phyloP scores from a whole-genome alignment of 1,139 yeast genomes.

The Schwanniomyces etchellsii region DNA sequence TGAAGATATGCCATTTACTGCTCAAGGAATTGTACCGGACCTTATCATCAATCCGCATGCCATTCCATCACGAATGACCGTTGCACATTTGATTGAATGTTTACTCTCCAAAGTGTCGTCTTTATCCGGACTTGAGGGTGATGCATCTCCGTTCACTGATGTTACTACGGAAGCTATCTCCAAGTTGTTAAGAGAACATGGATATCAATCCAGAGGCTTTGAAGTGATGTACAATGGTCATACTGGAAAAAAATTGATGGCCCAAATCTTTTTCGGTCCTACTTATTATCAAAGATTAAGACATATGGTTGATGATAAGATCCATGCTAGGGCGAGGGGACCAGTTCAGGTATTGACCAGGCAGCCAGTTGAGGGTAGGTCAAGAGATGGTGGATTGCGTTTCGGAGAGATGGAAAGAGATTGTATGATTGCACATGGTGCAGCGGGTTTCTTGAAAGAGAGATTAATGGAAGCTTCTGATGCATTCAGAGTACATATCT shows the following conservation, averaged over 20 bases:
- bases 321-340: slow-evolving; percentile 99
- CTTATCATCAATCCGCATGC: slow-evolving; percentile 98
- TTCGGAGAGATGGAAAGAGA: slow-evolving; percentile 99
- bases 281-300: slow-evolving; percentile 97
- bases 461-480: slow-evolving; percentile 98
- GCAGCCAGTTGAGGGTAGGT: slow-evolving; percentile 99
- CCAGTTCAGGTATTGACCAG: slow-evolving; percentile 97
- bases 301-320: slow-evolving; percentile 99
- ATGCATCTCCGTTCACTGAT: slow-evolving; percentile 97
- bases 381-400: slow-evolving; percentile 98
- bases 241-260: slow-evolving; percentile 96
- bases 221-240: slow-evolving; percentile 99
- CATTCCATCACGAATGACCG: slow-evolving; percentile 99
- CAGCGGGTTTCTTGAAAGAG: slow-evolving; percentile 95
- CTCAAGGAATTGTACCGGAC: slow-evolving; percentile 96
- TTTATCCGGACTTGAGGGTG: slow-evolving; percentile 94
- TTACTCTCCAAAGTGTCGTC: slow-evolving; percentile 92
- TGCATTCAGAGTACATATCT: slow-evolving; percentile 95
- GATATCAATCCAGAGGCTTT: slow-evolving; percentile 96
- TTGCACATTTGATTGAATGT: slow-evolving; percentile 98
- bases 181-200: slow-evolving; percentile 84
- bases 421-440: slow-evolving; percentile 99
- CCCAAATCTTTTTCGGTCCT: slow-evolving; percentile 98
- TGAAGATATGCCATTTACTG: slow-evolving; percentile 98
- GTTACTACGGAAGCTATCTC: slow-evolving; percentile 97